phyloP scores from a whole-genome alignment of 192 early-diverging fungal species.

The Fimicolochytrium jonesii region DNA sequence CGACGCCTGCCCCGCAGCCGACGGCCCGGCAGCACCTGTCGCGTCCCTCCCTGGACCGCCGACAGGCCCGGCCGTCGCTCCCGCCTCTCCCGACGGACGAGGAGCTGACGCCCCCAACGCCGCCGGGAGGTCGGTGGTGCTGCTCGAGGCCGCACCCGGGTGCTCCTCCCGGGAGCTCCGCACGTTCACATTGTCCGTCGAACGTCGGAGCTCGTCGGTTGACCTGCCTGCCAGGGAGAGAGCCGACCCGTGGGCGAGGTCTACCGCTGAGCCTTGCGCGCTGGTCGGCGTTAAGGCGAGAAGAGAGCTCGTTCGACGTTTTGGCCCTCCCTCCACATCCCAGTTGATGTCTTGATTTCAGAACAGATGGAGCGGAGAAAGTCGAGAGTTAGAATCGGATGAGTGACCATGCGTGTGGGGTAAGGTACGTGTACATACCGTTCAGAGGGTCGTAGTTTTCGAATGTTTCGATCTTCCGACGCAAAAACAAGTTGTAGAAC shows the following conservation, averaged over 20 bases:
- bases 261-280: conserved; percentile 8
- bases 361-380: too few relatives aligned
- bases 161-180: not conserved
- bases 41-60: not conserved
- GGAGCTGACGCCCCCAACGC: too few relatives aligned
- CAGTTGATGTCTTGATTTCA: conserved; percentile 21
- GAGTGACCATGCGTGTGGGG: too few relatives aligned
- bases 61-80: too few relatives aligned
- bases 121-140: too few relatives aligned
- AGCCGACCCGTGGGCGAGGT: conserved; percentile 15
- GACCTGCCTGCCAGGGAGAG: not conserved
- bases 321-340: conserved; percentile 40
- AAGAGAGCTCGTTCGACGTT: conserved; percentile 29
- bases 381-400: too few relatives aligned
- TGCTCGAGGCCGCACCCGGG: not conserved
- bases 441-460: conserved; percentile 47
- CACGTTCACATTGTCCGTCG: not conserved
- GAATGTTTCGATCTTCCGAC: conserved; percentile 44
- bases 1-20: not conserved
- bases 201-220: not conserved
- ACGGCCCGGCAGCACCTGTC: not conserved
- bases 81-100: too few relatives aligned
- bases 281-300: not conserved
- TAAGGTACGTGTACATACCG: too few relatives aligned
- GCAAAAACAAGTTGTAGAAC: conserved; percentile 49